phyloP scores from a whole-genome alignment of 2,329 filamentous ascomycete species.

The Colletotrichum gigasporum region DNA sequence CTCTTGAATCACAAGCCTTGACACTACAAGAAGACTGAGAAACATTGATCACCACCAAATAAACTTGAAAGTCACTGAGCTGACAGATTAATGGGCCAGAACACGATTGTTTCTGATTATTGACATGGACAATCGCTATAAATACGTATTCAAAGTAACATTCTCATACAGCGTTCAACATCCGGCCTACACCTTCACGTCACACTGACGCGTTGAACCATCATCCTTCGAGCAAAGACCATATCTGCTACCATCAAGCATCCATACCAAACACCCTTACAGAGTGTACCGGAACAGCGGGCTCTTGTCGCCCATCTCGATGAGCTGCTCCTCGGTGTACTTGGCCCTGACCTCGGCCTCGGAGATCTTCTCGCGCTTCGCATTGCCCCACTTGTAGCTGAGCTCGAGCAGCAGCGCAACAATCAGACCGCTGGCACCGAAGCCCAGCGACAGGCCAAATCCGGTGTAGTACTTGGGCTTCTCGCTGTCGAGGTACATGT shows the following conservation, averaged over 20 bases:
- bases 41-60: too few species aligned
- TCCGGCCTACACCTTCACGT: background rate
- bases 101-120: slow-evolving; percentile 8
- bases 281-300: slow-evolving; percentile 34
- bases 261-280: background rate
- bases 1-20: too few species aligned
- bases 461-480: slow-evolving; percentile 46
- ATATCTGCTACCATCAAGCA: background rate
- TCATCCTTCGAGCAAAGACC: background rate
- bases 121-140: slow-evolving; percentile 12
- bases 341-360: slow-evolving; percentile 36
- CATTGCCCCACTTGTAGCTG: slow-evolving; percentile 39
- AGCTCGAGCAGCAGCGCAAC: slow-evolving; percentile 41
- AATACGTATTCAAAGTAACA: background rate
- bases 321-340: slow-evolving; percentile 33
- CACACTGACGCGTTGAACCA: background rate
- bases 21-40: too few species aligned
- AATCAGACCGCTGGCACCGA: slow-evolving; percentile 40
- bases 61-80: too few species aligned
- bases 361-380: slow-evolving; percentile 35
- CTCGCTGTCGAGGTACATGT: slow-evolving; percentile 47
- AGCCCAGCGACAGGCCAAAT: slow-evolving; percentile 43
- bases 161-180: background rate
- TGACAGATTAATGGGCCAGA: background rate
- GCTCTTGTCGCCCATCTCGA: slow-evolving; percentile 33